Percentiles rank a stretch among this genome's conserved stretches.
These are phyloP conservation scores for Candida sojae DNA, from an alignment of 1,139 yeast genomes.

Conservation along the genomic window DNA sequence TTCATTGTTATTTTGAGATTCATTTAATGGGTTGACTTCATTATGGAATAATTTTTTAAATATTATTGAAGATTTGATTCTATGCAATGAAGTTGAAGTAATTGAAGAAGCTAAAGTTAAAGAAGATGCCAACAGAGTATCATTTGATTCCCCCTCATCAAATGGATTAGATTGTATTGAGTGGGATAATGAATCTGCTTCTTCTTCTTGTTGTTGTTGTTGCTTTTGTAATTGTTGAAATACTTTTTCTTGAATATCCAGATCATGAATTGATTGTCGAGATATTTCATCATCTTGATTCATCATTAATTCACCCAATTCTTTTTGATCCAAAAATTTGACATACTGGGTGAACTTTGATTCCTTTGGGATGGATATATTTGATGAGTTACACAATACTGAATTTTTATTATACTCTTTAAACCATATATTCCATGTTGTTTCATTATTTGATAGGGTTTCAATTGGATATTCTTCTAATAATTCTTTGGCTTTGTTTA, in stretches of 20 bases:
- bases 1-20: conserved; percentile 4
- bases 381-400: conserved; percentile 27
- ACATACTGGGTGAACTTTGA: conserved; percentile 3
- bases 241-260: conserved; percentile 9
- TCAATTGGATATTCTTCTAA: conserved; percentile 29
- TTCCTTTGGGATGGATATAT: conserved; percentile 2
- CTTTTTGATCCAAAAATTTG: conserved; percentile 7
- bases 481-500: conserved; percentile 33
- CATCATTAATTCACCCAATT: conserved; percentile 19
- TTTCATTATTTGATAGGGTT: conserved; percentile 22
- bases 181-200: conserved; percentile 23
- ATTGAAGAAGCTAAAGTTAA: conserved; percentile 33
- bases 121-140: conserved; percentile 40
- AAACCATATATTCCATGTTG: conserved; percentile 40
- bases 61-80: conserved; percentile 33
- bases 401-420: conserved; percentile 28
- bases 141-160: conserved; percentile 21
- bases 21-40: neutral
- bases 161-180: conserved; percentile 15
- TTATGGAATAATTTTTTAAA: conserved; percentile 30
- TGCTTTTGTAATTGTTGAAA: conserved; percentile 15
- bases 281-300: conserved; percentile 36
- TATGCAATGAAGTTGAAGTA: conserved; percentile 34
- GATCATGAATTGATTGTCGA: conserved; percentile 22
- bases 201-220: conserved; percentile 20